phyloP scores from a whole-genome alignment of 768 basidiomycete genomes.

The Panus rudis region DNA sequence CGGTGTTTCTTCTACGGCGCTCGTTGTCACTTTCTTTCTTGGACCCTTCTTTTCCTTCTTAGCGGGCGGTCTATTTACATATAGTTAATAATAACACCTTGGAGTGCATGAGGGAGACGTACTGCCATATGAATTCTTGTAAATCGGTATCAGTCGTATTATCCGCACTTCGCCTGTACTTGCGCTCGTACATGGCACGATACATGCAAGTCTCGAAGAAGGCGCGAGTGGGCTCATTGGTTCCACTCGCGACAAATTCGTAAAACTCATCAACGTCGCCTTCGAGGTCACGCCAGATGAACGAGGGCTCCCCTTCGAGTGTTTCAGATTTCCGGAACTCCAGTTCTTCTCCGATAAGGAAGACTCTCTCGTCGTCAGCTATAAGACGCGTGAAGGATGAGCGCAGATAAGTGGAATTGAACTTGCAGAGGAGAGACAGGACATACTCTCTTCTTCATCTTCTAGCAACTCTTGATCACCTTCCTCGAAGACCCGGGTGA shows the following conservation, averaged over 20 bases:
- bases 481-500: conserved; percentile 95
- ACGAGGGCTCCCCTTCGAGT: conserved; percentile 72
- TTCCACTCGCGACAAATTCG: conserved; percentile 80
- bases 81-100: conserved; percentile 2
- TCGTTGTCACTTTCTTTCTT: neutral
- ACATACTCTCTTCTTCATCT: conserved; percentile 84
- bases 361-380: conserved; percentile 94
- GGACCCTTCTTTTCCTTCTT: conserved; percentile 19
- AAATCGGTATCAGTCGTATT: conserved; percentile 60
- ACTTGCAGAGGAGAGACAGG: neutral
- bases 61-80: conserved; percentile 12
- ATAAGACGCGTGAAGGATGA: conserved; percentile 9
- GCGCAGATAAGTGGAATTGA: neutral
- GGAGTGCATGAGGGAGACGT: conserved; percentile 24
- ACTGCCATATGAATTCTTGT: conserved; percentile 79
- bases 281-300: conserved; percentile 87
- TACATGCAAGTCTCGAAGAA: conserved; percentile 95
- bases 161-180: conserved; percentile 69
- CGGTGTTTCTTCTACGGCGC: neutral
- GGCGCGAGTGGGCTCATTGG: conserved; percentile 68
- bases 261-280: conserved; percentile 91
- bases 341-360: conserved; percentile 86
- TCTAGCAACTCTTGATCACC: conserved; percentile 93
- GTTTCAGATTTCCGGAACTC: conserved; percentile 73
- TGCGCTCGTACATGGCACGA: conserved; percentile 94